These are phyloP conservation scores for Paraconiothyrium sp. DNA, from an alignment of 2,329 filamentous ascomycete species.

Conservation along the genomic window DNA sequence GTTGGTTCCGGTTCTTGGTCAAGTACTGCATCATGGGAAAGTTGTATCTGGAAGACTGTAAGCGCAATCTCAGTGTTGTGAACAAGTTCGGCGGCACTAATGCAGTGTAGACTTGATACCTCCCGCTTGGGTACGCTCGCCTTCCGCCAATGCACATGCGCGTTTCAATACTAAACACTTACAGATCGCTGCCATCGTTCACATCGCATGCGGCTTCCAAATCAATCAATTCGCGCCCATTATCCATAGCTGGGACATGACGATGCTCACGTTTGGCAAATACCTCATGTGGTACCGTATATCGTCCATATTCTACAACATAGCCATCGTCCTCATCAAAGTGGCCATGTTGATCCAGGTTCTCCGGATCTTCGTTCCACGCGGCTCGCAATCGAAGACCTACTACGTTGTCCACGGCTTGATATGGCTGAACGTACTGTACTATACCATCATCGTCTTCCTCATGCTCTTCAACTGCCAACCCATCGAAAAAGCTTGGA, in stretches of 20 bases:
- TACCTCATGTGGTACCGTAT: slow-evolving; percentile 24
- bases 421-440: slow-evolving; percentile 20
- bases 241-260: slow-evolving; percentile 28
- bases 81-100: slow-evolving; percentile 12
- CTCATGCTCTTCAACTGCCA: slow-evolving; percentile 25
- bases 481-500: slow-evolving; percentile 24
- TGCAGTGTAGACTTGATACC: slow-evolving; percentile 23
- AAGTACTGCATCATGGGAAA: slow-evolving; percentile 23
- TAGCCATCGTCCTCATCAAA: slow-evolving; percentile 26
- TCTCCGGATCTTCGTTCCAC: slow-evolving; percentile 25
- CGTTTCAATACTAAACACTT: slow-evolving; percentile 2
- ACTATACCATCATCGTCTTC: slow-evolving; percentile 21
- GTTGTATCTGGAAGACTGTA: slow-evolving; percentile 28
- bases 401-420: slow-evolving; percentile 20
- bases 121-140: slow-evolving; percentile 25
- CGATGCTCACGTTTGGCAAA: slow-evolving; percentile 15
- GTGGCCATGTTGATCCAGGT: slow-evolving; percentile 26
- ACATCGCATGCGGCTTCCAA: slow-evolving; percentile 19
- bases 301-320: slow-evolving; percentile 26
- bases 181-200: slow-evolving; percentile 22
- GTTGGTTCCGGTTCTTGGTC: slow-evolving; percentile 27
- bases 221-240: slow-evolving; percentile 26
- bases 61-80: not conserved
- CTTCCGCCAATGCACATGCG: not conserved
- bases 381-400: slow-evolving; percentile 25